Conservation (phyloP, 768 basidiomycete species). For the Lyophyllum atratum region DNA sequence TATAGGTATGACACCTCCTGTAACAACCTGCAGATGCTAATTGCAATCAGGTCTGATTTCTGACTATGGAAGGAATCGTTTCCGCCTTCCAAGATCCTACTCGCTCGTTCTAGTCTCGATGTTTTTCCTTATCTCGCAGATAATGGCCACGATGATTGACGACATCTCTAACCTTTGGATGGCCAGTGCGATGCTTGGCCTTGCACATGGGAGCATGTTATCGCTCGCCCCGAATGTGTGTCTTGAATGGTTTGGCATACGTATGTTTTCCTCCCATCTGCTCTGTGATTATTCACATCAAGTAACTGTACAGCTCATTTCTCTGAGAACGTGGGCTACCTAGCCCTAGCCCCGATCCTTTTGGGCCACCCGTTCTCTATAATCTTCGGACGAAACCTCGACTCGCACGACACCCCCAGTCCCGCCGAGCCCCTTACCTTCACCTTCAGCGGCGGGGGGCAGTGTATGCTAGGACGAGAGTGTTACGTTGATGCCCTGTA, state of each 20-base stretch:
- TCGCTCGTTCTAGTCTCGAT: conserved; percentile 67
- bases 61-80: conserved; percentile 60
- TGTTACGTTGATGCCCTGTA: too few species aligned
- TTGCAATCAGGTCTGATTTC: conserved; percentile 56
- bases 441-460: too few species aligned
- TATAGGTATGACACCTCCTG: conserved; percentile 51
- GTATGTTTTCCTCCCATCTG: conserved; percentile 42
- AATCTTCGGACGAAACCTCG: conserved; percentile 79
- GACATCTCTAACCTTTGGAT: conserved; percentile 71
- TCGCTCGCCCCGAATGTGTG: conserved; percentile 72
- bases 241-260: conserved; percentile 88
- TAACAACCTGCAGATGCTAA: not conserved
- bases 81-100: conserved; percentile 65
- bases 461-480: too few species aligned
- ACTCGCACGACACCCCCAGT: conserved; percentile 71
- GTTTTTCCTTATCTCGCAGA: conserved; percentile 74
- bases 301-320: conserved; percentile 53
- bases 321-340: conserved; percentile 85
- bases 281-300: not conserved
- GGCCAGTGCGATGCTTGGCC: conserved; percentile 50
- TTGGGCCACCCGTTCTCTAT: conserved; percentile 84
- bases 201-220: conserved; percentile 74
- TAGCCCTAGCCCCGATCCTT: conserved; percentile 71
- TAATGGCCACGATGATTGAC: conserved; percentile 53
- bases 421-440: too few species aligned